Evolutionary conservation across 2,329 filamentous ascomycete genomes (phyloP).

Genomic region (Fusarium ambrosium): DNA sequence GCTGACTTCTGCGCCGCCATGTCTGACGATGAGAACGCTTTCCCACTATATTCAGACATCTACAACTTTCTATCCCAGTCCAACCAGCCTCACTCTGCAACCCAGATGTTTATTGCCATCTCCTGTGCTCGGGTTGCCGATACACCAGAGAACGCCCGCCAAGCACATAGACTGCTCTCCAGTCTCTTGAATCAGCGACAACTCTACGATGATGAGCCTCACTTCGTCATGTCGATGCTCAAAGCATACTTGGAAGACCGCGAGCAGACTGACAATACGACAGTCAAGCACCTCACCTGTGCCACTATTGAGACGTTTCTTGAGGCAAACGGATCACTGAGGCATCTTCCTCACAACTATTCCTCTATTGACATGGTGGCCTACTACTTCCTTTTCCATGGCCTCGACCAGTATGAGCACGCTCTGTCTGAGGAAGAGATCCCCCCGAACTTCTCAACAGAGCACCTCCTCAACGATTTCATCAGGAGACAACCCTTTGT

Average conservation of each 20-base stretch:
- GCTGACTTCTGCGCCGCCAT: conserved; percentile 46
- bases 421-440: conserved; percentile 5
- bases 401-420: conserved; percentile 39
- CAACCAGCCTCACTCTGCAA: background rate
- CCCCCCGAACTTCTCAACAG: conserved; percentile 17
- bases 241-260: conserved; percentile 32
- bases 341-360: conserved; percentile 22
- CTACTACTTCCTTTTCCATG: conserved; percentile 37
- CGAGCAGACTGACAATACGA: conserved; percentile 16
- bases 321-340: conserved; percentile 15
- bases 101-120: conserved; percentile 32
- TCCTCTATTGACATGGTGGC: conserved; percentile 41
- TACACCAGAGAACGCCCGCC: conserved; percentile 29
- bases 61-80: conserved; percentile 9
- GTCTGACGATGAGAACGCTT: conserved; percentile 44
- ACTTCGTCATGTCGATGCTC: conserved; percentile 39
- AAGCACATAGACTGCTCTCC: conserved; percentile 30
- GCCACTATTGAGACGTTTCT: conserved; percentile 23
- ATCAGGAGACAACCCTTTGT: conserved; percentile 38
- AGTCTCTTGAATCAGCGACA: conserved; percentile 5
- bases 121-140: conserved; percentile 40
- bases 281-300: conserved; percentile 11
- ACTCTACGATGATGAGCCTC: background rate
- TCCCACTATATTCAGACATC: conserved; percentile 36
- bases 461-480: conserved; percentile 39